phyloP scores from a whole-genome alignment of 2,329 filamentous ascomycete species.

The Neofusicoccum kwambonambiense region DNA sequence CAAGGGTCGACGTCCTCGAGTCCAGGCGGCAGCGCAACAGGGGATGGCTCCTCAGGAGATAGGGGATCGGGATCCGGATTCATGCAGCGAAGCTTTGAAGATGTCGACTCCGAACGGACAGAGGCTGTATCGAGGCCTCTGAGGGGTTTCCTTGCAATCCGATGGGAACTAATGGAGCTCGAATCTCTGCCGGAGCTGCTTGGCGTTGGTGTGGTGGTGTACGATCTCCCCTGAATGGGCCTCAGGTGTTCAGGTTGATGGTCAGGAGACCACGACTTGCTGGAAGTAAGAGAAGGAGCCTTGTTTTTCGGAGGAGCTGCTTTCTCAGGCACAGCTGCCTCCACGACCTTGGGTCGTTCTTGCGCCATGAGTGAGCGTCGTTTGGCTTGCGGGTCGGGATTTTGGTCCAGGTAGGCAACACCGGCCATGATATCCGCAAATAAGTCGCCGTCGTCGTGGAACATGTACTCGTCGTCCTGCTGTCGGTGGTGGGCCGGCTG shows the following conservation, averaged over 20 bases:
- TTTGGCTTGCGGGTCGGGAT: neutral
- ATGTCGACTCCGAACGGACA: neutral
- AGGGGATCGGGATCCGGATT: slow-evolving; percentile 14
- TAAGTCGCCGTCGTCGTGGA: neutral
- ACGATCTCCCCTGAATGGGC: neutral
- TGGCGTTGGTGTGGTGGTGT: neutral
- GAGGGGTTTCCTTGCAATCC: neutral
- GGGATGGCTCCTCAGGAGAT: slow-evolving; percentile 8
- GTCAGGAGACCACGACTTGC: slow-evolving; percentile 7
- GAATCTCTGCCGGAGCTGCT: neutral
- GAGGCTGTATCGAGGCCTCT: slow-evolving; percentile 1
- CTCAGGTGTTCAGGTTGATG: neutral
- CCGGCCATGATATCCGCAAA: slow-evolving; percentile 13
- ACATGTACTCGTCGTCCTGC: slow-evolving; percentile 2
- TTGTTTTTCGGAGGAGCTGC: neutral
- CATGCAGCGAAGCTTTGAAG: neutral
- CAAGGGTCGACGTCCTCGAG: slow-evolving; percentile 38
- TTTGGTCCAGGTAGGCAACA: slow-evolving; percentile 5
- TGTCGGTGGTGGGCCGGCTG: neutral
- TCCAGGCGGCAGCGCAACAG: slow-evolving; percentile 21
- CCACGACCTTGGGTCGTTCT: neutral
- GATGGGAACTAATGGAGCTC: neutral
- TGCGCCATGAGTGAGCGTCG: neutral
- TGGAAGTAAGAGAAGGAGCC: neutral
- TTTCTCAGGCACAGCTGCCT: neutral